phyloP scores from a whole-genome alignment of 352 stramenopile genomes.

The Thalassiosira hispida region DNA sequence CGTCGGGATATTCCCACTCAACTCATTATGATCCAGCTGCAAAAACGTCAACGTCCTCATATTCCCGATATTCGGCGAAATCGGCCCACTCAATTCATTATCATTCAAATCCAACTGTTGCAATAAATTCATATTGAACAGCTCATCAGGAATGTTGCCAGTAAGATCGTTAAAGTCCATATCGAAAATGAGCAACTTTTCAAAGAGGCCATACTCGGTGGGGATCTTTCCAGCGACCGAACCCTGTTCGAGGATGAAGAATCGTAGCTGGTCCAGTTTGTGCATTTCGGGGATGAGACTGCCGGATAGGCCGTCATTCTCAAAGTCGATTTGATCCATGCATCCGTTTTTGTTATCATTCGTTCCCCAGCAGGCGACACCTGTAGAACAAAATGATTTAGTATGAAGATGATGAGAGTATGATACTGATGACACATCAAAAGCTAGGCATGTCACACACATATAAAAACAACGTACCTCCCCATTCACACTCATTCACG shows the following conservation, averaged over 20 bases:
- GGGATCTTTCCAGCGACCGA: slow-evolving; percentile 35
- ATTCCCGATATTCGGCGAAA: slow-evolving; percentile 62
- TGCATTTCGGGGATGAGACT: slow-evolving; percentile 54
- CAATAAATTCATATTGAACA: slow-evolving; percentile 57
- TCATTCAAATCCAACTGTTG: slow-evolving; percentile 65
- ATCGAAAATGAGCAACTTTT: slow-evolving; percentile 48
- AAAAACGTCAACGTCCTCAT: slow-evolving; percentile 42
- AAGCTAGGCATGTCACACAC: slow-evolving; percentile 67
- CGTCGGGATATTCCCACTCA: slow-evolving; percentile 60
- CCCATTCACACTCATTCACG: slow-evolving; percentile 68
- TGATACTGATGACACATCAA: no score
- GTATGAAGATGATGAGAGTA: background rate
- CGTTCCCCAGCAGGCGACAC: slow-evolving; percentile 45
- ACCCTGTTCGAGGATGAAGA: slow-evolving; percentile 47
- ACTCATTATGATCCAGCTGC: slow-evolving; percentile 58
- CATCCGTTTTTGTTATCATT: slow-evolving; percentile 57
- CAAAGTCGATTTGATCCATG: slow-evolving; percentile 58
- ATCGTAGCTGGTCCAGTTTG: slow-evolving; percentile 26
- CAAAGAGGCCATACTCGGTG: slow-evolving; percentile 25
- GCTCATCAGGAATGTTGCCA: slow-evolving; percentile 31
- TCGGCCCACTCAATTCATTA: slow-evolving; percentile 44
- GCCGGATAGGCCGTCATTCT: slow-evolving; percentile 62
- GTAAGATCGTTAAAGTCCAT: slow-evolving; percentile 49
- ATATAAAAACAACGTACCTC: slow-evolving; percentile 60
- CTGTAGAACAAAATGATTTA: background rate